These are phyloP conservation scores for Geotrichum europaeum DNA, from an alignment of 1,139 yeast genomes.

Conservation along the genomic window DNA sequence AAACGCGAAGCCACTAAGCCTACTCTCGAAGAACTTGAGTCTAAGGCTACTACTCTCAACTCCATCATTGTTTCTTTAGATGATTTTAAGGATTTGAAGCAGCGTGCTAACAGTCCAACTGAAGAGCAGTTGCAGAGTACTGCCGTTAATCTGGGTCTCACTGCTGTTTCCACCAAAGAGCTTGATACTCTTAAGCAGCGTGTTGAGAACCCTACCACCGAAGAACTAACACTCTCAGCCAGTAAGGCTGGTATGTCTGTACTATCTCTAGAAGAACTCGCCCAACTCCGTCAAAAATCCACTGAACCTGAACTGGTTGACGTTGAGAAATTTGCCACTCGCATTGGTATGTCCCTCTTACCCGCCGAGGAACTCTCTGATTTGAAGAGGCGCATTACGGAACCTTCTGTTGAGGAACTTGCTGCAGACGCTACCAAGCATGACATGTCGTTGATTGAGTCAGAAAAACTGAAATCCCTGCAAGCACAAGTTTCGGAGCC, in stretches of 20 bases:
- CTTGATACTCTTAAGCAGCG: constrained; percentile 20
- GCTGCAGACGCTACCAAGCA: constrained; percentile 12
- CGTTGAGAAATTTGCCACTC: constrained; percentile 22
- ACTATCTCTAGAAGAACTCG: constrained; percentile 8
- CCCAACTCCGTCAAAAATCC: constrained; percentile 7
- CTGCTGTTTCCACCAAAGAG: constrained; percentile 27
- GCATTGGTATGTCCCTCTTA: constrained; percentile 19
- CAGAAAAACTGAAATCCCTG: constrained; percentile 28
- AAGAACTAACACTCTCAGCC: constrained; percentile 12
- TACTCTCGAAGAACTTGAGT: constrained; percentile 27
- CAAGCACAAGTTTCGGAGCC: constrained; percentile 15
- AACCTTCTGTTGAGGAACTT: constrained; percentile 12
- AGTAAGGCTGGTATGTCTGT: constrained; percentile 11
- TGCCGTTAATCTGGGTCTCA: constrained; percentile 29
- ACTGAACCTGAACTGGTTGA: constrained; percentile 4
- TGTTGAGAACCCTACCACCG: constrained; percentile 11
- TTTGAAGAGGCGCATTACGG: constrained; percentile 18
- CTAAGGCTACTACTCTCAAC: constrained; percentile 10
- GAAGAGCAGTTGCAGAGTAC: constrained; percentile 25
- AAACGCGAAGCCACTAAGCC: constrained; percentile 21
- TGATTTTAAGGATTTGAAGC: constrained; percentile 25
- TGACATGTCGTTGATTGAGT: constrained; percentile 15
- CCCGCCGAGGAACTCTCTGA: constrained; percentile 25
- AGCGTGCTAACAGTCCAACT: constrained; percentile 28
- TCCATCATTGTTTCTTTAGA: constrained; percentile 10